Evolutionary conservation across 805 yeast genomes (phyloP).

Genomic region (Myxozyma melibiosi): DNA sequence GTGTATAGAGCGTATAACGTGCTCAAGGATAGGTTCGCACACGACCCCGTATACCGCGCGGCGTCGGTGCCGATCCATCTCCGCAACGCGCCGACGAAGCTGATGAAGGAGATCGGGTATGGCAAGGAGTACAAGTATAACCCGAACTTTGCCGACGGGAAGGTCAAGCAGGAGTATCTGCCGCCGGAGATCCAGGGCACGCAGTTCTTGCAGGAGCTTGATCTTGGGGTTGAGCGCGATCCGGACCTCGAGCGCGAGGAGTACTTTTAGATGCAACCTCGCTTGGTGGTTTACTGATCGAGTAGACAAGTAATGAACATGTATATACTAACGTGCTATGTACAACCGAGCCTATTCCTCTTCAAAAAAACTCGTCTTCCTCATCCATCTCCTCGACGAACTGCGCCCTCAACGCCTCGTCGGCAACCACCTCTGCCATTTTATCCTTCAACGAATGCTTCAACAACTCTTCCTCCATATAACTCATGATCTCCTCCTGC

Average conservation of each 20-base stretch:
- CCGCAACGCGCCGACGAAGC: conserved; percentile 89
- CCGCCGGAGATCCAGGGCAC: conserved; percentile 60
- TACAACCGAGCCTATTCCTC: background rate
- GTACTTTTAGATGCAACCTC: background rate
- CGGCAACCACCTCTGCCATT: background rate
- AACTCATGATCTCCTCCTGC: background rate
- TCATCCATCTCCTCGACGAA: conserved; percentile 9
- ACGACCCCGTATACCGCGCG: conserved; percentile 57
- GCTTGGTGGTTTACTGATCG: background rate
- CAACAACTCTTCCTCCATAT: background rate
- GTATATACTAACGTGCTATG: conserved; percentile 1
- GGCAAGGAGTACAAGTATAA: conserved; percentile 85
- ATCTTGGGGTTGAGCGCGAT: conserved; percentile 33
- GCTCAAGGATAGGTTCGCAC: conserved; percentile 60
- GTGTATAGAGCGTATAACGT: conserved; percentile 78
- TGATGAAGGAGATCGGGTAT: conserved; percentile 89
- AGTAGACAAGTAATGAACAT: background rate
- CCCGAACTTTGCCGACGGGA: conserved; percentile 74
- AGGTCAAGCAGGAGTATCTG: conserved; percentile 71
- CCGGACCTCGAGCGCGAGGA: conserved; percentile 12
- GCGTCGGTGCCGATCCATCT: conserved; percentile 70
- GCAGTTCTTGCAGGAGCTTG: conserved; percentile 54
- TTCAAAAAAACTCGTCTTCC: conserved; percentile 18
- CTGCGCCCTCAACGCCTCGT: conserved; percentile 1
- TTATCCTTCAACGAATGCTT: background rate